Evolutionary conservation across 805 yeast genomes (phyloP).

Genomic region (Metschnikowia colocasiae): DNA sequence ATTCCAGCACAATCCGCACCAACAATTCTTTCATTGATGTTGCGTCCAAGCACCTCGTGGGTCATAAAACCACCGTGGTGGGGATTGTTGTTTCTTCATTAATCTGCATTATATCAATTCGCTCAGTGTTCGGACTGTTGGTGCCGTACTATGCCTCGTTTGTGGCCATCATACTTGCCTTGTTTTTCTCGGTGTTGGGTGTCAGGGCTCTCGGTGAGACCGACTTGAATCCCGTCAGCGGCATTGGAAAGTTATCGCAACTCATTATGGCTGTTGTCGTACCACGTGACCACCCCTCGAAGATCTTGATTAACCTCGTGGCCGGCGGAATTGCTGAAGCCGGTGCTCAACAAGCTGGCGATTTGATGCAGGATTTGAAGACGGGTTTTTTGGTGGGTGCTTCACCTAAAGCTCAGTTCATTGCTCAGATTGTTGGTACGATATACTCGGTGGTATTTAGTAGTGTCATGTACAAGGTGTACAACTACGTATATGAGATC

Average conservation of each 20-base stretch:
- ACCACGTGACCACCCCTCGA: constrained; percentile 72
- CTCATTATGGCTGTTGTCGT: constrained; percentile 77
- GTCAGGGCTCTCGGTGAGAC: constrained; percentile 96
- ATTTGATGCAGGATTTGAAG: constrained; percentile 93
- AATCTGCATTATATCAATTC: constrained; percentile 62
- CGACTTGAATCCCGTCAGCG: constrained; percentile 93
- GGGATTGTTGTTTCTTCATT: constrained; percentile 69
- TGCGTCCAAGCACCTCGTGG: constrained; percentile 42
- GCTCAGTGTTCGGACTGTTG: constrained; percentile 62
- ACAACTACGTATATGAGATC: constrained; percentile 76
- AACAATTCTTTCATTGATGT: constrained; percentile 13
- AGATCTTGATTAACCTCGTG: constrained; percentile 77
- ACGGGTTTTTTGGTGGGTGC: constrained; percentile 92
- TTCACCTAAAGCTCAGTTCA: constrained; percentile 85
- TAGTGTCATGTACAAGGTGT: constrained; percentile 75
- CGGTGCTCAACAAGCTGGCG: constrained; percentile 99
- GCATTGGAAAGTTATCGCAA: constrained; percentile 93
- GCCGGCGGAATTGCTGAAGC: constrained; percentile 99
- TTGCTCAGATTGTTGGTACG: constrained; percentile 88
- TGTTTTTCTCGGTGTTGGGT: constrained; percentile 78
- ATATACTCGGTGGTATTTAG: constrained; percentile 77
- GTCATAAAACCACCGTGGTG: constrained; percentile 42
- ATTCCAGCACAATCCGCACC: constrained; percentile 1
- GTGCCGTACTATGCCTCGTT: constrained; percentile 70
- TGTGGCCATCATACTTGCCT: constrained; percentile 68